Conservation (phyloP, 140 eudicot genomes). For the Anethum foeniculum region DNA sequence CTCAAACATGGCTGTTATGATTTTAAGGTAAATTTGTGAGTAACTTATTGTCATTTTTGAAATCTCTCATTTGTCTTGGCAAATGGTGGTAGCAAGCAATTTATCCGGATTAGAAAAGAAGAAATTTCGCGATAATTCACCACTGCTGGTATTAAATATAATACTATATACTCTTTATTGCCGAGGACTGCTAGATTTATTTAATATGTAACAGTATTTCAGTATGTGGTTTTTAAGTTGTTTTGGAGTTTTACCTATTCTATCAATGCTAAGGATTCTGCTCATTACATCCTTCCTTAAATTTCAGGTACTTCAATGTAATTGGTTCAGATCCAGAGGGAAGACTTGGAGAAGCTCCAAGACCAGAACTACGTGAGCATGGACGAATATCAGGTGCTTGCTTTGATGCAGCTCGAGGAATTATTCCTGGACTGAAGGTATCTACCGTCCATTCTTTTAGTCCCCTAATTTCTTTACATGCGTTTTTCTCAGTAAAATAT, state of each 20-base stretch:
- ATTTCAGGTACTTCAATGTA: constrained; percentile 87
- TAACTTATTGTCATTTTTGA: neutral
- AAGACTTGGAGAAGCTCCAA: constrained; percentile 96
- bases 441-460: neutral
- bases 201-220: neutral
- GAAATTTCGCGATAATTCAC: neutral
- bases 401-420: constrained; percentile 98
- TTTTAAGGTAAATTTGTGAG: constrained; percentile 50
- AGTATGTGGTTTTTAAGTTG: neutral
- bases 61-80: neutral
- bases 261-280: neutral
- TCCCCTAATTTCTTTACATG: neutral
- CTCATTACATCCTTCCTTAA: neutral
- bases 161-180: neutral
- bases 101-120: neutral
- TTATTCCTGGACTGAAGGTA: constrained; percentile 85
- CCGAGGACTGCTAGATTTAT: neutral
- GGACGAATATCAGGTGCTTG: constrained; percentile 96
- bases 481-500: neutral
- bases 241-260: neutral
- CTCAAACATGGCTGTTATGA: constrained; percentile 89
- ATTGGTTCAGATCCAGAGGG: constrained; percentile 99
- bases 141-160: neutral
- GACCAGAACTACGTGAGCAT: constrained; percentile 91
- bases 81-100: neutral